Conservation (phyloP, 768 basidiomycete genomes). For the Daedaleopsis sinensis region DNA sequence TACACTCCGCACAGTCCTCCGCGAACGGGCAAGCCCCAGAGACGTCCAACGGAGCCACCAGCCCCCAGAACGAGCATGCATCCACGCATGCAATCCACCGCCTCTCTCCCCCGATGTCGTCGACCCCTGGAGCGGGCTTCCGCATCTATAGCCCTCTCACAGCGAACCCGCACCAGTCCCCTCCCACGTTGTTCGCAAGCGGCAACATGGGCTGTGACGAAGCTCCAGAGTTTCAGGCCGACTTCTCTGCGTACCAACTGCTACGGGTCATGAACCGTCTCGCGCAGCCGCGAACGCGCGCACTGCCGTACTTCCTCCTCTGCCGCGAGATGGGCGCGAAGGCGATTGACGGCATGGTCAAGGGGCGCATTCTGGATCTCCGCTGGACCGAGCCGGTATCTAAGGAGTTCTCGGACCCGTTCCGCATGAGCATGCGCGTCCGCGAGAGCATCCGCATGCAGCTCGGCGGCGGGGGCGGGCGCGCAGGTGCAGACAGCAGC, state of each 20-base stretch:
- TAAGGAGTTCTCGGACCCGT: conserved; percentile 46
- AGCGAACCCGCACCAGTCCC: conserved; percentile 28
- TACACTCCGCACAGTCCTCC: conserved; percentile 73
- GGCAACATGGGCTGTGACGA: conserved; percentile 24
- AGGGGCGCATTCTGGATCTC: conserved; percentile 72
- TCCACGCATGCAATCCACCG: conserved; percentile 27
- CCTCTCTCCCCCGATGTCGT: conserved; percentile 24
- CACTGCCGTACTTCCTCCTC: conserved; percentile 78
- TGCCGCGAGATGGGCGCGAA: conserved; percentile 84
- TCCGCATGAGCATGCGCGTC: conserved; percentile 26
- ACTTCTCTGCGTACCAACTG: conserved; percentile 79
- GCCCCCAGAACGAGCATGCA: conserved; percentile 23
- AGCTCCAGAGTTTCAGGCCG: conserved; percentile 55
- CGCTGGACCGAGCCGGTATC: conserved; percentile 77
- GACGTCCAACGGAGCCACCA: conserved; percentile 24
- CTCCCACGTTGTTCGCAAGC: conserved; percentile 18
- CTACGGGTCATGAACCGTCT: conserved; percentile 82
- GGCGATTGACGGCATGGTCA: conserved; percentile 85
- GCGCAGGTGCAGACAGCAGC: conserved; percentile 35
- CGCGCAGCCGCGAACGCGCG: conserved; percentile 60
- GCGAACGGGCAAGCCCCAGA: conserved; percentile 30
- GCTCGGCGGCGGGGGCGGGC: conserved; percentile 14
- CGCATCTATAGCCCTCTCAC: conserved; percentile 41
- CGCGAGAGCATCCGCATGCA: conserved; percentile 27
- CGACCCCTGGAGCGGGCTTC: conserved; percentile 34